These are phyloP conservation scores for Evansstolkia leycettana DNA, from an alignment of 495 filamentous ascomycete genomes.

Conservation along the genomic window DNA sequence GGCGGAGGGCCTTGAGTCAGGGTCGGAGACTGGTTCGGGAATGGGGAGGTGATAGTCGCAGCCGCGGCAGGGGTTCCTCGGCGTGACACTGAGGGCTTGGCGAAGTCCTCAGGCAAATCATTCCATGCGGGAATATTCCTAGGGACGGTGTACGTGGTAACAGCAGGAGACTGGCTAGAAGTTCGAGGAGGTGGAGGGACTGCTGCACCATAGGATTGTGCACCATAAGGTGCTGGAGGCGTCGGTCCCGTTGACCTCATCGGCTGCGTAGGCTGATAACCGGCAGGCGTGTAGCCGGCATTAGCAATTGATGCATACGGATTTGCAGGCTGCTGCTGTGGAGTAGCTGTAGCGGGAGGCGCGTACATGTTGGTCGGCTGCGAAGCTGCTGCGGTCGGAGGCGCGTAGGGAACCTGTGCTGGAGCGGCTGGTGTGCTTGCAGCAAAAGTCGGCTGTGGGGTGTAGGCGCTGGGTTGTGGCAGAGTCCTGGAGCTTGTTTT, in stretches of 20 bases:
- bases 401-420: slow-evolving; percentile 15
- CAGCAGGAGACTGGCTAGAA: slow-evolving; percentile 45
- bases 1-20: slow-evolving; percentile 36
- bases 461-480: slow-evolving; percentile 24
- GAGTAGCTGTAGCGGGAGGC: slow-evolving; percentile 19
- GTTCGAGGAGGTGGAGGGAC: slow-evolving; percentile 48
- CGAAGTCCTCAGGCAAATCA: slow-evolving; percentile 74
- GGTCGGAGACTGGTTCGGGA: slow-evolving; percentile 52
- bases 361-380: slow-evolving; percentile 19
- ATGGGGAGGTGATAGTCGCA: slow-evolving; percentile 49
- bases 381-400: slow-evolving; percentile 11
- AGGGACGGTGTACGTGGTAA: slow-evolving; percentile 54
- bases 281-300: slow-evolving; percentile 22
- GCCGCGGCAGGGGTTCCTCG: slow-evolving; percentile 55
- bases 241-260: slow-evolving; percentile 16
- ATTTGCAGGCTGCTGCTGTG: slow-evolving; percentile 28
- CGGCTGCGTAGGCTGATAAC: slow-evolving; percentile 39
- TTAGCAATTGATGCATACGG: slow-evolving; percentile 47
- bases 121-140: slow-evolving; percentile 78
- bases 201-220: slow-evolving; percentile 22
- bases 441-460: slow-evolving; percentile 25
- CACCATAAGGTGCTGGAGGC: slow-evolving; percentile 26
- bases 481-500: slow-evolving; percentile 21
- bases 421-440: slow-evolving; percentile 17
- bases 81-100: slow-evolving; percentile 57